Base-by-base conservation (phyloP, 2,329 filamentous ascomycete species). In the Pseudogymnoascus pannorum region DNA sequence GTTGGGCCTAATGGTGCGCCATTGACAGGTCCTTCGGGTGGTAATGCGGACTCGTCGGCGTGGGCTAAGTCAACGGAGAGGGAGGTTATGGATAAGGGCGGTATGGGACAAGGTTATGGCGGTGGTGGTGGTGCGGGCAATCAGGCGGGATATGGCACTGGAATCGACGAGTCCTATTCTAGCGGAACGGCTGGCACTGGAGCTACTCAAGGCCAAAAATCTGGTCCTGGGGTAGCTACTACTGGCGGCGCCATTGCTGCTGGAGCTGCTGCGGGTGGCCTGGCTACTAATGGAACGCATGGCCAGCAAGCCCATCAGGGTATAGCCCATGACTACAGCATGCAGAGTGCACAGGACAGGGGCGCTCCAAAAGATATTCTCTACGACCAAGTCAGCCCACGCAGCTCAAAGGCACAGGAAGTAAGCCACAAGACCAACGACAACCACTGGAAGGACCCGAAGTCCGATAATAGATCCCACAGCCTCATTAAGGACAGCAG, bases 321-420 rank as follows among this genome's bases (percentile, higher is more conserved):
- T 3, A 26, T 54, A 31, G 26, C 48, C n/a, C 16, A n/a, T 2
- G 24, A 54, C 7, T 54, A 54, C 48, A 31, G 31, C 24, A 11
- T 54, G n/a, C 48, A 54, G 9, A 31, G 24, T 14, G 48, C 48
- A 1, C 48, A 54, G 16, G 48, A 54, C 24, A 31, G 12, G n/a
- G 48, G 48, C 24, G 48, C 48, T 11, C 48, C 48, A 18, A 8
- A 29, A 12, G 16, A 16, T 12, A 5, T 2, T 5, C 48, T 18
- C 48, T 31, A 54, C 11, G 48, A 54, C 26, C 48, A 54, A 31
- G 48, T 54, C 26, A 54, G 48, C 48, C 48, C 48, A 7, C 48
- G 24, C n/a, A 54, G n/a, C 24, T 54, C 48, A 4, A 29, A 29
- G 48, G n/a, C n/a, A 1, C 48, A 54, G 8, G 8, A 31, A 9